These are phyloP conservation scores for Debaryomyces hansenii DNA, from an alignment of 805 yeast species.

Conservation along the genomic window DNA sequence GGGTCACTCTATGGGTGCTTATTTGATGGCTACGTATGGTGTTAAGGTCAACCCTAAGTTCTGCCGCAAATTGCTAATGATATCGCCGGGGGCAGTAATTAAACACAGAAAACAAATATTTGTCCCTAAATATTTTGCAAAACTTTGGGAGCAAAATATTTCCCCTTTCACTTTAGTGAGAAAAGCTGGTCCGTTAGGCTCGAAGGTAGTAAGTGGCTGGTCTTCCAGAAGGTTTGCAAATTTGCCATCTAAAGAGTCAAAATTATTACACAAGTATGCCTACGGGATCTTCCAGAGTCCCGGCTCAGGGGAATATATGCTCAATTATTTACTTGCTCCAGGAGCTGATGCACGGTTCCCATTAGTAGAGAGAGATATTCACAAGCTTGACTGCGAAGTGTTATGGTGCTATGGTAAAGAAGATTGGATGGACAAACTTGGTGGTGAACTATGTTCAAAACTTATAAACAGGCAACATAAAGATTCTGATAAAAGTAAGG, in stretches of 20 bases:
- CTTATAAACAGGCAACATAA: slow-evolving; percentile 24
- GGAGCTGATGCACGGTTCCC: slow-evolving; percentile 91
- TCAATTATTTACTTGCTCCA: slow-evolving; percentile 80
- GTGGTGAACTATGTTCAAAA: slow-evolving; percentile 44
- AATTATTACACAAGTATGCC: slow-evolving; percentile 70
- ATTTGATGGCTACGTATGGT: slow-evolving; percentile 69
- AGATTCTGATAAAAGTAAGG: slow-evolving; percentile 19
- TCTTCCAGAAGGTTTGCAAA: slow-evolving; percentile 75
- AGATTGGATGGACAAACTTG: slow-evolving; percentile 60
- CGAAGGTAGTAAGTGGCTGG: slow-evolving; percentile 88
- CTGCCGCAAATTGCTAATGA: slow-evolving; percentile 68
- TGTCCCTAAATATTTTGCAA: slow-evolving; percentile 76
- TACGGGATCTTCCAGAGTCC: slow-evolving; percentile 81
- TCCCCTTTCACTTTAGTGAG: slow-evolving; percentile 86
- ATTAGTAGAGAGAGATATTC: slow-evolving; percentile 49
- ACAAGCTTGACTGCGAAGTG: slow-evolving; percentile 57
- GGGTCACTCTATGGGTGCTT: slow-evolving; percentile 95
- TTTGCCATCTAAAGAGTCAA: slow-evolving; percentile 44
- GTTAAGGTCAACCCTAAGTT: slow-evolving; percentile 54
- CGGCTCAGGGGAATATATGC: slow-evolving; percentile 93
- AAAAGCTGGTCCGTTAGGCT: slow-evolving; percentile 77
- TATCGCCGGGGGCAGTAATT: slow-evolving; percentile 87
- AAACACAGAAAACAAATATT: slow-evolving; percentile 41
- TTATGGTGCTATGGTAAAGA: slow-evolving; percentile 85
- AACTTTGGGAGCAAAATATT: slow-evolving; percentile 81